Conservation (phyloP, 768 basidiomycete species). For the Trametes maxima region DNA sequence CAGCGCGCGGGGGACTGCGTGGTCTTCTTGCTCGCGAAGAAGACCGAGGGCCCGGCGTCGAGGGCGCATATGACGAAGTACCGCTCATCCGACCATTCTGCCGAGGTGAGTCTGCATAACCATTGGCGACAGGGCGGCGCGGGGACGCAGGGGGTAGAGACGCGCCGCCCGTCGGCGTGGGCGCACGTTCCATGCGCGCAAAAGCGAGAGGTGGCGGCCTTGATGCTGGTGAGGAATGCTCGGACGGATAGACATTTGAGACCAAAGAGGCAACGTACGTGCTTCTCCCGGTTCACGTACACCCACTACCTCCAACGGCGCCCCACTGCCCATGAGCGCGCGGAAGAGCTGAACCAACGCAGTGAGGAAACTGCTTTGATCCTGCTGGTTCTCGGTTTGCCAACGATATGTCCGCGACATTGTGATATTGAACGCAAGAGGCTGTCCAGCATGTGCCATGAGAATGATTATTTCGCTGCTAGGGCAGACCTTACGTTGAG, state of each 20-base stretch:
- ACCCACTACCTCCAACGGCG: slow-evolving; percentile 60
- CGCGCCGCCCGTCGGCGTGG: slow-evolving; percentile 30
- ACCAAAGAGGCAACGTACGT: slow-evolving; percentile 6
- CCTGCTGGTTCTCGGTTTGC: slow-evolving; percentile 75
- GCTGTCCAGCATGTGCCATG: slow-evolving; percentile 40
- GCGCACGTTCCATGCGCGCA: slow-evolving; percentile 33
- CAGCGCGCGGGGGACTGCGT: slow-evolving; percentile 22
- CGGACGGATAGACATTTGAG: slow-evolving; percentile 3
- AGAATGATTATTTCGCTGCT: neutral
- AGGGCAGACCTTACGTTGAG: slow-evolving; percentile 54
- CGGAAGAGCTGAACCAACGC: slow-evolving; percentile 65
- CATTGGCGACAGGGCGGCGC: slow-evolving; percentile 25
- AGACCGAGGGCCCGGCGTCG: slow-evolving; percentile 11
- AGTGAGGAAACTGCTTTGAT: slow-evolving; percentile 75
- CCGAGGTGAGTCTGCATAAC: slow-evolving; percentile 14
- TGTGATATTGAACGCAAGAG: slow-evolving; percentile 74
- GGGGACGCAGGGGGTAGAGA: slow-evolving; percentile 29
- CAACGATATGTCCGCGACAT: slow-evolving; percentile 90
- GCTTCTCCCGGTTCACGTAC: slow-evolving; percentile 46
- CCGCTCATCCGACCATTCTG: slow-evolving; percentile 17
- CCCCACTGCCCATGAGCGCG: slow-evolving; percentile 37
- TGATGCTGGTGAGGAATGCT: slow-evolving; percentile 23
- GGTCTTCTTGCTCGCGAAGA: slow-evolving; percentile 18
- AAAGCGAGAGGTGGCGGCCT: slow-evolving; percentile 23
- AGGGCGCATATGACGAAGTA: slow-evolving; percentile 10